Evolutionary conservation across 2,329 filamentous ascomycete species (phyloP).

Genomic region (Bipolaris zeicola): DNA sequence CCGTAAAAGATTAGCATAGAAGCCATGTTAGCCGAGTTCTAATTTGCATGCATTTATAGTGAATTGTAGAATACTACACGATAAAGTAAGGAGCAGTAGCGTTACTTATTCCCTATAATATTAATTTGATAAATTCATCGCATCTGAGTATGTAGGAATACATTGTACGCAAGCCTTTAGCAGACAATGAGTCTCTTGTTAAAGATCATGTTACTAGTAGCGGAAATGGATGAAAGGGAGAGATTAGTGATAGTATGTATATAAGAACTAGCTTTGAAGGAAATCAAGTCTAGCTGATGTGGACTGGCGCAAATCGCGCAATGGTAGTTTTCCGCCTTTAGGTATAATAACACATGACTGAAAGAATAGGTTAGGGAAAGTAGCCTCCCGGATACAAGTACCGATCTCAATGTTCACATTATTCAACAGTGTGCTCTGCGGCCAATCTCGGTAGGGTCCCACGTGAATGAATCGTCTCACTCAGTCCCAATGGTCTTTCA

Average conservation of each 20-base stretch:
- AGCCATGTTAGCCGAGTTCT: no score
- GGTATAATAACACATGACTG: neutral
- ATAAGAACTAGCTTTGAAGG: neutral
- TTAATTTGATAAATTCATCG: no score
- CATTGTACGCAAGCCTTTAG: no score
- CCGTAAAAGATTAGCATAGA: no score
- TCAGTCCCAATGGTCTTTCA: constrained; percentile 22
- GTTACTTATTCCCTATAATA: no score
- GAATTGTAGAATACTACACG: no score
- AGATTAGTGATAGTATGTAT: neutral
- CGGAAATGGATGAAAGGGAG: neutral
- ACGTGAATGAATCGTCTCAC: constrained; percentile 25
- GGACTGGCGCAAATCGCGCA: neutral
- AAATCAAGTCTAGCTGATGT: neutral
- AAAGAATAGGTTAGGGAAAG: neutral
- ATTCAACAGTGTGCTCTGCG: constrained; percentile 19
- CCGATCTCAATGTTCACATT: neutral
- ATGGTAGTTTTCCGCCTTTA: neutral
- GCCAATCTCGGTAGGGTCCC: constrained; percentile 19
- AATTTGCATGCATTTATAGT: no score
- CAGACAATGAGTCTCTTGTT: neutral
- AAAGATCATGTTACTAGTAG: neutral
- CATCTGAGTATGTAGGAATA: no score
- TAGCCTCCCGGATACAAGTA: neutral
- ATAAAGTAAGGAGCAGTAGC: no score